Base-by-base conservation (phyloP, 1,284 basidiomycete genomes). In the Ceratorhiza oryzae-sativae region DNA sequence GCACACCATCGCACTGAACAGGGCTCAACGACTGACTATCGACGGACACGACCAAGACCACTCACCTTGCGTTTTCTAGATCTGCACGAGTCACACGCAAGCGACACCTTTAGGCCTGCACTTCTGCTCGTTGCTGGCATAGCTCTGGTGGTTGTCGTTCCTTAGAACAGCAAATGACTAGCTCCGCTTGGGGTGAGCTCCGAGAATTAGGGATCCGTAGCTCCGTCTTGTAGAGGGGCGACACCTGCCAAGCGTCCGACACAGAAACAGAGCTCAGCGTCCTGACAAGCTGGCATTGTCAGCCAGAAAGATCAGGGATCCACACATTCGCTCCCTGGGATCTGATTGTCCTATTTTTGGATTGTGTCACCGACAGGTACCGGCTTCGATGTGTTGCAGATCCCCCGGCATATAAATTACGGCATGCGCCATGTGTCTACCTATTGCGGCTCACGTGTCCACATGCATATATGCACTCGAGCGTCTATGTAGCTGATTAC, bases 111-210 rank as follows among this genome's bases (percentile, higher is more conserved):
- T 6, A 65, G 32, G n/a, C 62, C 62, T 5, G 62, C 62, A 41
- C 62, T 65, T n/a, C 62, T 46, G 32, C 62, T 65, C 9, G 62
- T 27, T 32, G 62, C 62, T 9, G 62, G 62, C 62, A 65, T 65
- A 23, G 48, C 25, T 49, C 8, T 39, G 8, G 48, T 49, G 48
- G 48, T 49, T 8, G 48, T 13, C 10, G 23, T 2, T 49, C 48
- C 6, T 5, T 23, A 27, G 27, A 49, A 49, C 23, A 5, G 6
- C 27, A 49, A 25, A 8, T 8, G 3, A 4, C 25, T 49, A 49
- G 42, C 18, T 8, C 42, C 6, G 42, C 42, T 45, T 18, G 3
- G 15, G 9, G 6, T 5, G 13, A 25, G 4, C 3, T 3, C 20
- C 15, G 45, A 46, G 13, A 6, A 6, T n/a, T 4, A 6, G 3